phyloP scores from a whole-genome alignment of 768 basidiomycete genomes.

The Serendipita sp. region DNA sequence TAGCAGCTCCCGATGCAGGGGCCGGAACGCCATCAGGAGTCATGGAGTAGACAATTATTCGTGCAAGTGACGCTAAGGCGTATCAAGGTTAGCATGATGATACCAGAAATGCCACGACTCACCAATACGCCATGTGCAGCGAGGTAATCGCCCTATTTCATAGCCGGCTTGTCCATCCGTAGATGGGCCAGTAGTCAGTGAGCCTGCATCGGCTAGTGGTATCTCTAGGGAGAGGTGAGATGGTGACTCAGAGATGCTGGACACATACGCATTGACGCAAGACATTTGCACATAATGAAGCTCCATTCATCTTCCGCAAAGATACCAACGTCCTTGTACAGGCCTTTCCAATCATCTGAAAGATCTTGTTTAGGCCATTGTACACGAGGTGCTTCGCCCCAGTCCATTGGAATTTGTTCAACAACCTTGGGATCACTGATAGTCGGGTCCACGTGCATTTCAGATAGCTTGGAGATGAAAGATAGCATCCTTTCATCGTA shows the following conservation, averaged over 20 bases:
- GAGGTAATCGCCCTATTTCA: slow-evolving; percentile 56
- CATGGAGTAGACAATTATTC: slow-evolving; percentile 83
- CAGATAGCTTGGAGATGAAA: slow-evolving; percentile 58
- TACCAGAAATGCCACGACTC: not conserved
- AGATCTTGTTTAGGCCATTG: slow-evolving; percentile 27
- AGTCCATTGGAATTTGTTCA: slow-evolving; percentile 50
- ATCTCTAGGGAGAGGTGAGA: slow-evolving; percentile 33
- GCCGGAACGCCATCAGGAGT: slow-evolving; percentile 41
- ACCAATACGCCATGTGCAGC: slow-evolving; percentile 60
- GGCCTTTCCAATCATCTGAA: slow-evolving; percentile 34
- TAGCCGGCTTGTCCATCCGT: slow-evolving; percentile 59
- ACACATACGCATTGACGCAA: slow-evolving; percentile 60
- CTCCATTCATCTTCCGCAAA: slow-evolving; percentile 73
- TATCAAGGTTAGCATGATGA: slow-evolving; percentile 9
- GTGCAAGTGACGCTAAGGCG: slow-evolving; percentile 52
- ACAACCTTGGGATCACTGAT: slow-evolving; percentile 58
- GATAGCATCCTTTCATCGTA: slow-evolving; percentile 83
- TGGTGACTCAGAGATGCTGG: slow-evolving; percentile 1
- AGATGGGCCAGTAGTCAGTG: slow-evolving; percentile 55
- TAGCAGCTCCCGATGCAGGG: slow-evolving; percentile 44
- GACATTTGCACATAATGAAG: slow-evolving; percentile 74
- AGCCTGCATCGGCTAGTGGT: slow-evolving; percentile 54
- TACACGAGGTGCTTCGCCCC: slow-evolving; percentile 43
- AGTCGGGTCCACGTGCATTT: slow-evolving; percentile 65
- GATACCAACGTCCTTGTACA: slow-evolving; percentile 62